Evolutionary conservation across 345 rosid species (phyloP), one percentile per base, ranked within the genome.

Genomic region (Firmiana major): DNA sequence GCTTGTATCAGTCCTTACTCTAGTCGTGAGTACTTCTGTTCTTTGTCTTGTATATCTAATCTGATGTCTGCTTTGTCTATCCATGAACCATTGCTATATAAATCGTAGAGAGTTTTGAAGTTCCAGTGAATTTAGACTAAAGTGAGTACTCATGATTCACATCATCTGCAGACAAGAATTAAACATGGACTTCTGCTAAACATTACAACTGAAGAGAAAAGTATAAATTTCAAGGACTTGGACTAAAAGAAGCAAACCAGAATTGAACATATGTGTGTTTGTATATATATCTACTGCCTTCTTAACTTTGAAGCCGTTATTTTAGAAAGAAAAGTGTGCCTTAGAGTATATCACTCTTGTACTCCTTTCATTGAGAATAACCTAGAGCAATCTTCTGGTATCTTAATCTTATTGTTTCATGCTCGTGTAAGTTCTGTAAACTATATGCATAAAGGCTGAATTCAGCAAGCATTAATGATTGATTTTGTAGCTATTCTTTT

Each of bases 1-100:
- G 92, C 92, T 78, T 96, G 98, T 89, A 91, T 96, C 77, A 85
- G 90, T 10, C 97, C 94, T 28, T 96, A 92, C 85, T 86, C 97
- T 78, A 90, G 89, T 9, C 88, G 98, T 96, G 83, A 90, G 99
- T 87, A 40, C 69, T 60, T 71, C 40, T 51, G 2, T 60, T 60
- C 43, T 49, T 71, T 51, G 2, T 38, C 22, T 34, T 3, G 1
- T 63, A 31, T 2, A 34, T 63, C 5, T 63, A 43, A 31, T 63
- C 43, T 31, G 21, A 31, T 63, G 43, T 63, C 42, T 16, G 21
- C 21, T 63, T 63, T 63, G 42, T 34, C 10, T 28, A 12, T 28
- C 38, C 38, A 12, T 13, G 19, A 60, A 6, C 3, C 5, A 12
- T 59, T 59, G 64, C 36, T 60, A 12, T 11, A 28, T 4, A 28